Evolutionary conservation across 1,284 basidiomycete species (phyloP), one percentile per base, ranked within the genome.

Genomic region (Leccinum insigne): DNA sequence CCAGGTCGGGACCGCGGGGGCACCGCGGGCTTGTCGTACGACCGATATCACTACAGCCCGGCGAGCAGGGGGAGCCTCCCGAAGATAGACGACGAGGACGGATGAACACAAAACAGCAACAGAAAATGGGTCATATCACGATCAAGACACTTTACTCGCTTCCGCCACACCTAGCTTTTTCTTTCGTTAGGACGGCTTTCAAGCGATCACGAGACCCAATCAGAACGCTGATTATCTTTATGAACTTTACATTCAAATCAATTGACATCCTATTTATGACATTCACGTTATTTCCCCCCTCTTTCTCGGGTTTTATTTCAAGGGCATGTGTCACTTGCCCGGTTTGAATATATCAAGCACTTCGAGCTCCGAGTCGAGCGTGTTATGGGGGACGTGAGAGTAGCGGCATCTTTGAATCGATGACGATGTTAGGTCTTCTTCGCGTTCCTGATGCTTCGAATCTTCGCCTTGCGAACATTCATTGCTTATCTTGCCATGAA

Each of bases 221-320:
- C 16, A 42, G 29, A 68, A 70, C 47, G 29, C 18, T 21, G 65
- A 70, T 72, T 72, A 72, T 72, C 71, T 65, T 74, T 72, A 74
- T 75, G 67, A 73, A 57, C 21, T 62, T 70, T 35, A 26, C 49
- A 52, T 52, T 52, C 49, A 52, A 56, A 47, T 63, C 62, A 42
- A 68, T 18, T 32, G n/a, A 66, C 63, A 71, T 64, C 61, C 29
- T 73, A 75, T 73, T 73, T 75, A 73, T 73, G 71, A 66, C 63
- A 73, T 72, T 73, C 56, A 70, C 38, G 63, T 35, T 62, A 23
- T 47, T 44, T 18, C 14, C 3, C 5, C 57, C n/a, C 23, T 29
- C 21, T 49, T 29, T 38, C 47, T 8, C n/a, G 23, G n/a, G 2
- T 9, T 58, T 35, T 58, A 35, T 32, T 29, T 21, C 10, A 7